Evolutionary conservation across 495 filamentous ascomycete genomes (phyloP).

Genomic region (Apodospora peruviana): DNA sequence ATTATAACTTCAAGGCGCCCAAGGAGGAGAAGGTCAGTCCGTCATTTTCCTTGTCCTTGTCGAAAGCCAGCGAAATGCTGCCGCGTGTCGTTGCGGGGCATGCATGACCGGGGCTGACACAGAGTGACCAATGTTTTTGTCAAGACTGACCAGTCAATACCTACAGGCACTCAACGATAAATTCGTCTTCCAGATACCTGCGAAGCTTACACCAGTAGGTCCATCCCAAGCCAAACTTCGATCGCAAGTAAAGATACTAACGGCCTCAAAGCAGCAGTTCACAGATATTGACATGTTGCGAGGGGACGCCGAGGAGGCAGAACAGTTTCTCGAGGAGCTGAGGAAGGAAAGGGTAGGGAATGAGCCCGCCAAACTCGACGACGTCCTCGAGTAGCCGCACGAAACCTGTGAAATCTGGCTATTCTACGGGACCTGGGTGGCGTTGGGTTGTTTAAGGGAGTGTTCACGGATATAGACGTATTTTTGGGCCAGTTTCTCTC

Average conservation of each 20-base stretch:
- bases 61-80: neutral
- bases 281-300: neutral
- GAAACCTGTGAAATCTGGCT: no score
- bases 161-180: neutral
- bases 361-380: no score
- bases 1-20: neutral
- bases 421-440: no score
- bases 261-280: neutral
- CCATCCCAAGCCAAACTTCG: neutral
- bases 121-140: neutral
- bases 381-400: no score
- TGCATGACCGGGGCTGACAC: neutral
- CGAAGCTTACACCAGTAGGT: neutral
- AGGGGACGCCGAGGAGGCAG: neutral
- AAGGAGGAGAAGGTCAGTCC: neutral
- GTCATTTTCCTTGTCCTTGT: neutral
- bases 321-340: neutral
- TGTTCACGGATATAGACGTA: no score
- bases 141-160: neutral
- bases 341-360: neutral
- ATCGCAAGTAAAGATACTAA: neutral
- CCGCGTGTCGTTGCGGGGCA: conserved; percentile 1
- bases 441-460: no score
- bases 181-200: neutral
- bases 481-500: no score